Percentiles rank a stretch among this genome's conserved stretches.
These are phyloP conservation scores for Danielozyma ontarioensis DNA, from an alignment of 805 yeast species.

Conservation along the genomic window DNA sequence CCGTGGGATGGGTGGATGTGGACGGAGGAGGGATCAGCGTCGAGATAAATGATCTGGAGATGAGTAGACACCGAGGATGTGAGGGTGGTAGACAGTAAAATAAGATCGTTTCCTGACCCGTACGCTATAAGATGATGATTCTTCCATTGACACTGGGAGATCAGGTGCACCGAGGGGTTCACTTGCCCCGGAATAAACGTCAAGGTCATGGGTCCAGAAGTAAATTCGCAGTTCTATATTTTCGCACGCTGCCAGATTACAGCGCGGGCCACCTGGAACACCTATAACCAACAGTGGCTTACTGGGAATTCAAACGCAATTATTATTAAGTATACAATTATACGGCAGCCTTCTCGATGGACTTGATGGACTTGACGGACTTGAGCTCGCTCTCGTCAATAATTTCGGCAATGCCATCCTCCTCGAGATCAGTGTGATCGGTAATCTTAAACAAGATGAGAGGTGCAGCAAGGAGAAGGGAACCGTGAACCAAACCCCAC, in stretches of 20 bases:
- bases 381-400: conserved; percentile 20
- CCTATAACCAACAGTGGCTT: no score
- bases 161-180: conserved; percentile 49
- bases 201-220: conserved; percentile 56
- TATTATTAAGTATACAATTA: no score
- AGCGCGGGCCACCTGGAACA: no score
- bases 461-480: conserved; percentile 47
- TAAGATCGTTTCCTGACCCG: conserved; percentile 84
- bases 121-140: conserved; percentile 61
- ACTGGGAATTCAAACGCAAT: no score
- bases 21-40: conserved; percentile 60
- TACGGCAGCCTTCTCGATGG: background rate
- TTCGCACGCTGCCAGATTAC: no score
- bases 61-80: no score
- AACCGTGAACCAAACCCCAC: conserved; percentile 48
- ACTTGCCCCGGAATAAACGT: conserved; percentile 86
- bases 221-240: no score
- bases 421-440: conserved; percentile 37
- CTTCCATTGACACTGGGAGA: conserved; percentile 62
- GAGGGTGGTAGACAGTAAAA: conserved; percentile 31
- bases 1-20: conserved; percentile 63
- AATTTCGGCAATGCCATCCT: conserved; percentile 23
- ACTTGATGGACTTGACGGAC: conserved; percentile 13
- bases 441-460: conserved; percentile 37
- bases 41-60: conserved; percentile 74